Percentiles rank a stretch among this genome's conserved stretches.
These are phyloP conservation scores for Naematelia aurantialba DNA, from an alignment of 768 basidiomycete genomes.

Conservation along the genomic window DNA sequence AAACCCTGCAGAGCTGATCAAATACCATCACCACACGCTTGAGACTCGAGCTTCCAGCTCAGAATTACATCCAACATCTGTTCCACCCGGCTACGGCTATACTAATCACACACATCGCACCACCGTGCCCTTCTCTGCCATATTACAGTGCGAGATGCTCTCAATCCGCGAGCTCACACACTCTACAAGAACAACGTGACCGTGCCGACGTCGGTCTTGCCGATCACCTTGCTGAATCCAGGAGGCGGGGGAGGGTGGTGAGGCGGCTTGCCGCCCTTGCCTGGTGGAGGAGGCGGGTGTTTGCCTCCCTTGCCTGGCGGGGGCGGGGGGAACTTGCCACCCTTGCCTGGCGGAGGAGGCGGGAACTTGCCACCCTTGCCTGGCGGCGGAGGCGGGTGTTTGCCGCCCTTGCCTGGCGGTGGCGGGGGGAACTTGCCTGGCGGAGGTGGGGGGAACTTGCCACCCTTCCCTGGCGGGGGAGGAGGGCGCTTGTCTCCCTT, in stretches of 20 bases:
- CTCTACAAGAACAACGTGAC: constrained; percentile 22
- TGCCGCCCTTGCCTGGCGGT: not conserved
- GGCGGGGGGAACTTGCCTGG: constrained; percentile 1
- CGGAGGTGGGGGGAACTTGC: not conserved
- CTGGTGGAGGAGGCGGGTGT: constrained; percentile 5
- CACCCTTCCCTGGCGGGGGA: not conserved
- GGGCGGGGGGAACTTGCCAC: not conserved
- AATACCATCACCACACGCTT: too few relatives aligned
- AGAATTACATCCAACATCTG: not conserved
- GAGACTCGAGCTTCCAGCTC: too few relatives aligned
- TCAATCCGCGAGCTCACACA: not conserved
- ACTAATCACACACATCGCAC: not conserved
- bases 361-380: constrained; percentile 4
- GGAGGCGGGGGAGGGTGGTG: constrained; percentile 18
- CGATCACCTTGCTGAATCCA: constrained; percentile 21
- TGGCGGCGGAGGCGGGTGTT: constrained; percentile 16
- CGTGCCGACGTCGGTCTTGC: constrained; percentile 29
- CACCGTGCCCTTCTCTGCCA: not conserved
- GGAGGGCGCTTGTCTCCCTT: not conserved
- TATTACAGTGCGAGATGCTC: not conserved
- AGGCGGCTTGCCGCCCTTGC: not conserved
- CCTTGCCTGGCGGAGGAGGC: constrained; percentile 2
- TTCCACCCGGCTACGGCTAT: not conserved
- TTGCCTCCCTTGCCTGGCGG: not conserved
- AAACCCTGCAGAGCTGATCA: too few relatives aligned